Base-by-base conservation (phyloP, 805 yeast genomes). In the Ogataea nakhonphanomensis region DNA sequence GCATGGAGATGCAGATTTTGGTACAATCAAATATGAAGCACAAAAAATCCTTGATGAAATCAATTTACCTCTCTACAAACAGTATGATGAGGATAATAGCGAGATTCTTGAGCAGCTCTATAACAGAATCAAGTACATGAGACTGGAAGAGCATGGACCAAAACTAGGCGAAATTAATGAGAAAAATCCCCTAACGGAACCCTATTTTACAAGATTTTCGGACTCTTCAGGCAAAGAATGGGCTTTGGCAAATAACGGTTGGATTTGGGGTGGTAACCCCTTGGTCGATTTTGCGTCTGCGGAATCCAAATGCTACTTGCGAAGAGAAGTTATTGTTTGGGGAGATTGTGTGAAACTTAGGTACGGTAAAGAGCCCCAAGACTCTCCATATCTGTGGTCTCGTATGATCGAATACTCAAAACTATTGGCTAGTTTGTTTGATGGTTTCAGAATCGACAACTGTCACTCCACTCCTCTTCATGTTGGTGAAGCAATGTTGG, bases 221-320 rank as follows among this genome's bases (percentile, higher is more conserved):
- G 73, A 61, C 35, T 60, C 64, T 0, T 67, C 69, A 34, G 91
- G 89, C 3, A 69, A 73, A 27, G 66, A 71, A 1, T 81, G 80
- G 66, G 81, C 85, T 7, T 67, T 91, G 44, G 98, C 96, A 3
- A 93, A 93, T 58, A 91, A 93, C 56, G 99, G 99, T 33, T 91
- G 98, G 97, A 88, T 93, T 41, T 91, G 99, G 99, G 90, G 87
- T 38, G 97, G 96, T 8, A 81, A 91, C 51, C 97, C 98, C 2
- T 64, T 90, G 42, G 83, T 87, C 3, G 98, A 91, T 64, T 91
- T 91, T 73, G 99, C 98, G 0, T 84, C 95, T 0, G 62, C 72
- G 22, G 53, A 79, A 39, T 79, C 95, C 5, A 83, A 78, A 55
- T 90, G 95, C 4, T 91, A 93, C 57, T 64, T 91, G 35, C 73